Percentiles rank a stretch among this genome's conserved stretches.
These are phyloP conservation scores for Erigeron canadensis DNA, from an alignment of 129 eudicot genomes.

Conservation along the genomic window DNA sequence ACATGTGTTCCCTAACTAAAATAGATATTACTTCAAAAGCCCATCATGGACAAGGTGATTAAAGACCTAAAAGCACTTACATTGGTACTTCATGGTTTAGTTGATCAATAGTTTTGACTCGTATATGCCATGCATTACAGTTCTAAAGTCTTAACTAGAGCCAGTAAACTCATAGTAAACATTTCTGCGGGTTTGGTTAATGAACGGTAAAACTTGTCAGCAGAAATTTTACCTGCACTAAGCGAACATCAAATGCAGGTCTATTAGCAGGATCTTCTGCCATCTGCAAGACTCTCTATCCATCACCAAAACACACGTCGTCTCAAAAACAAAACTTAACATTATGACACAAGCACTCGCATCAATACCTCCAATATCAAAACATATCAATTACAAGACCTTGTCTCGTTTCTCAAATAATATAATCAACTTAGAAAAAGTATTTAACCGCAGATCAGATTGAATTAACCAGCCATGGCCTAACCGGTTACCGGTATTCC, in stretches of 20 bases:
- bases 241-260: slow-evolving; percentile 68
- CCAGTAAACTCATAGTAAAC: no score
- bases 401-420: background rate
- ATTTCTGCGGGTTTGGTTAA: no score
- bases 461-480: no score
- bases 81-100: no score
- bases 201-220: background rate
- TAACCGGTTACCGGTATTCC: no score
- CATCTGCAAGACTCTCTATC: slow-evolving; percentile 56
- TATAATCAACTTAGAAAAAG: background rate
- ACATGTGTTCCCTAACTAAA: no score
- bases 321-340: background rate
- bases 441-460: no score
- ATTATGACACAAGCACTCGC: background rate
- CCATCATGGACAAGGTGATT: no score
- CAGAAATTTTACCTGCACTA: slow-evolving; percentile 53
- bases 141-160: background rate
- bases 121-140: background rate
- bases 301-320: background rate
- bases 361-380: background rate
- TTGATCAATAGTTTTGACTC: no score
- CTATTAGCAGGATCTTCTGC: slow-evolving; percentile 60
- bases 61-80: no score
- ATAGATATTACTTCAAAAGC: no score
- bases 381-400: slow-evolving; percentile 8